Evolutionary conservation across 1,284 basidiomycete genomes (phyloP).

Genomic region (Rhodotorula sp.): DNA sequence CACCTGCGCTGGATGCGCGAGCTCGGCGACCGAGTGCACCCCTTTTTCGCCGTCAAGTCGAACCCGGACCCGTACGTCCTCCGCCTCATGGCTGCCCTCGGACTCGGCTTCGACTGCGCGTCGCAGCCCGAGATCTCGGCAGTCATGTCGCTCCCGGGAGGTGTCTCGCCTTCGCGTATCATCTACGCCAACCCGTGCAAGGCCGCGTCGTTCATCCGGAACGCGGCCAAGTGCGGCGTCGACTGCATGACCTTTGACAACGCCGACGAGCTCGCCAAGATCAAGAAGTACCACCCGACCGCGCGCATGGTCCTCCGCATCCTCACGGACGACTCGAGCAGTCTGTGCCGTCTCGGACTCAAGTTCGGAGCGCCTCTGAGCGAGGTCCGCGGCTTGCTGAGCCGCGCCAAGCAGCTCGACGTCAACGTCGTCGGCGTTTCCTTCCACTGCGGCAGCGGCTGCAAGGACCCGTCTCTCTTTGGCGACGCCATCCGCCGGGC

Average conservation of each 20-base stretch:
- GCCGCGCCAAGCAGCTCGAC: constrained; percentile 72
- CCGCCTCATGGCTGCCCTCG: constrained; percentile 81
- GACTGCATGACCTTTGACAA: constrained; percentile 98
- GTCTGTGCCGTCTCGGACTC: constrained; percentile 85
- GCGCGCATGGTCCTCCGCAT: constrained; percentile 92
- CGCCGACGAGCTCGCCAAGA: constrained; percentile 93
- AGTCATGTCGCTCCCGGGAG: constrained; percentile 66
- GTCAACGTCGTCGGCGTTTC: constrained; percentile 91
- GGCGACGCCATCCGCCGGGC: constrained; percentile 85
- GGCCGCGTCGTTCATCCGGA: constrained; percentile 86
- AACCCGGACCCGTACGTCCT: constrained; percentile 95
- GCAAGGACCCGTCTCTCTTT: constrained; percentile 87
- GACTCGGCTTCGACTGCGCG: constrained; percentile 96
- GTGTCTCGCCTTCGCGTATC: constrained; percentile 69
- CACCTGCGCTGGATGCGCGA: constrained; percentile 77
- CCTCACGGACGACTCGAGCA: constrained; percentile 94
- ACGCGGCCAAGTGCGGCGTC: constrained; percentile 73
- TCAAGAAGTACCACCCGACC: constrained; percentile 73
- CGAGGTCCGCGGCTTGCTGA: constrained; percentile 74
- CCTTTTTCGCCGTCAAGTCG: constrained; percentile 96
- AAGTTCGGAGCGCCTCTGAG: constrained; percentile 94
- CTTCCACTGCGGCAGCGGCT: constrained; percentile 98
- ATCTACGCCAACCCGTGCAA: constrained; percentile 99
- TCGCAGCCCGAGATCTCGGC: constrained; percentile 88
- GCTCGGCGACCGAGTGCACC: constrained; percentile 75